Percentiles rank a stretch among this genome's conserved stretches.
Conservation (phyloP, 2,329 filamentous ascomycete genomes). For the Ascochyta clinopodiicola region DNA sequence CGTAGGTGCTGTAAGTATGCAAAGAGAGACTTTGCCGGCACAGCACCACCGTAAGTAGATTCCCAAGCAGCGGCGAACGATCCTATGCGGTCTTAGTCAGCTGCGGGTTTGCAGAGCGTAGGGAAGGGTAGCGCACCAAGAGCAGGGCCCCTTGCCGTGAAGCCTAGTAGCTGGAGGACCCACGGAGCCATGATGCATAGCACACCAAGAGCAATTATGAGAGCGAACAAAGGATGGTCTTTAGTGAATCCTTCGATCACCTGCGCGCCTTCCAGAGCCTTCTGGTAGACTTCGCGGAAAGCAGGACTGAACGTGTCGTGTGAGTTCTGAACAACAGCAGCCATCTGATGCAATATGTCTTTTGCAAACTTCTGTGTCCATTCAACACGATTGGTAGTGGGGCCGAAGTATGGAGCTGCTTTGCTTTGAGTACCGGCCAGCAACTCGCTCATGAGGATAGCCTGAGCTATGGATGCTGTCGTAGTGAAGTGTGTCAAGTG, state of each 20-base stretch:
- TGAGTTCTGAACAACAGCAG: neutral
- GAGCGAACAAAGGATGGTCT: slow-evolving; percentile 36
- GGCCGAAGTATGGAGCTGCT: neutral
- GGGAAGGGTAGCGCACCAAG: slow-evolving; percentile 25
- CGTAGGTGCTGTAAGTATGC: slow-evolving; percentile 52
- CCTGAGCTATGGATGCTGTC: neutral
- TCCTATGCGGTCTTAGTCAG: slow-evolving; percentile 8
- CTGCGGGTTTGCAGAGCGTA: neutral
- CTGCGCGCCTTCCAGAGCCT: slow-evolving; percentile 24
- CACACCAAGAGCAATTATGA: slow-evolving; percentile 38
- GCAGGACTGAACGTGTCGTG: slow-evolving; percentile 24
- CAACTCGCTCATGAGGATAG: neutral
- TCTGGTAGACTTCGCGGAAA: slow-evolving; percentile 30
- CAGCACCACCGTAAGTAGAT: slow-evolving; percentile 44
- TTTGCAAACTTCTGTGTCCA: neutral
- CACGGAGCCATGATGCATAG: slow-evolving; percentile 33
- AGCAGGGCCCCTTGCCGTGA: slow-evolving; percentile 34
- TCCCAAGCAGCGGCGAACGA: slow-evolving; percentile 52
- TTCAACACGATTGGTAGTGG: neutral
- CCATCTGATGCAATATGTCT: neutral
- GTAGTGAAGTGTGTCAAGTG: neutral
- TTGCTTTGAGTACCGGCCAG: neutral
- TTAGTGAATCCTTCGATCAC: slow-evolving; percentile 31
- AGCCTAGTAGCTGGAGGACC: slow-evolving; percentile 37
- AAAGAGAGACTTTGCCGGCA: slow-evolving; percentile 50